phyloP scores from a whole-genome alignment of 371 early-diverging fungal genomes.

The Rhizopus microsporus region DNA sequence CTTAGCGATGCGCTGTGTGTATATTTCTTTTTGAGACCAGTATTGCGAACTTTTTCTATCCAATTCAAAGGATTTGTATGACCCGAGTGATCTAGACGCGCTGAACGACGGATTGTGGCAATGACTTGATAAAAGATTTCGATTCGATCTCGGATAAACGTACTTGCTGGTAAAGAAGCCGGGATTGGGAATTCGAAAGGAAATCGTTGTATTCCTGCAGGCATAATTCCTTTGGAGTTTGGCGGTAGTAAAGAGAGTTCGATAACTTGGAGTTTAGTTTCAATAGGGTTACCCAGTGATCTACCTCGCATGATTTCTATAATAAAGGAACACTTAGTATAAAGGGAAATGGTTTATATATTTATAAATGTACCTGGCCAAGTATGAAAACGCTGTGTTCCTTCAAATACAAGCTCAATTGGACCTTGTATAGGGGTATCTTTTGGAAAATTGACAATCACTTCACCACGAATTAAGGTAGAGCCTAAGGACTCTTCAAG shows the following conservation, averaged over 20 bases:
- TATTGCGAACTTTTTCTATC: conserved; percentile 19
- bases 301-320: conserved; percentile 35
- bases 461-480: conserved; percentile 46
- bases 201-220: conserved; percentile 44
- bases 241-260: conserved; percentile 44
- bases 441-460: conserved; percentile 37
- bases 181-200: conserved; percentile 51
- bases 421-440: conserved; percentile 43
- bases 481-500: conserved; percentile 38
- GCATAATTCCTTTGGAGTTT: conserved; percentile 42
- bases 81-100: background rate
- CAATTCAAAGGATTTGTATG: conserved; percentile 1
- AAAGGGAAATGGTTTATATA: background rate
- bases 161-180: conserved; percentile 33
- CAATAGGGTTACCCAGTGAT: conserved; percentile 26
- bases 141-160: conserved; percentile 32
- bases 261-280: conserved; percentile 37
- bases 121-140: conserved; percentile 40
- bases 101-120: conserved; percentile 25
- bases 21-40: conserved; percentile 16
- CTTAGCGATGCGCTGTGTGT: conserved; percentile 13
- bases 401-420: conserved; percentile 43
- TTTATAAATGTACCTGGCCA: conserved; percentile 32
- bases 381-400: conserved; percentile 40
- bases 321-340: background rate